Conservation (phyloP, 176 grass and related monocot species). For the Oryza meridionalis region DNA sequence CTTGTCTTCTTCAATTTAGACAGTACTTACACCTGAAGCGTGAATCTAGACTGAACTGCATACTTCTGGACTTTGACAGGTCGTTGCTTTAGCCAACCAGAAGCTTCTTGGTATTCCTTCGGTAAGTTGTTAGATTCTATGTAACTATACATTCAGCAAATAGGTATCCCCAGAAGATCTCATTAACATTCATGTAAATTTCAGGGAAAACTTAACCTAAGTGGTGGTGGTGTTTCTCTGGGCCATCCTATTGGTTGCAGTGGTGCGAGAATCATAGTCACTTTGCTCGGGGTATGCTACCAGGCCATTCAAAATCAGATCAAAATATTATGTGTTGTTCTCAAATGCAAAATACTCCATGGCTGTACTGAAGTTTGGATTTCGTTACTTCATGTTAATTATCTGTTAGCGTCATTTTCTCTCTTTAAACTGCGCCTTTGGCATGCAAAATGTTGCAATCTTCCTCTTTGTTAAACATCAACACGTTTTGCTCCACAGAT, state of each 20-base stretch:
- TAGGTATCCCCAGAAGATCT: not conserved
- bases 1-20: slow-evolving; percentile 28
- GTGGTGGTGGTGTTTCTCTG: slow-evolving; percentile 92
- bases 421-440: not conserved
- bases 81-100: slow-evolving; percentile 89
- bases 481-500: slow-evolving; percentile 45
- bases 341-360: too few relatives aligned
- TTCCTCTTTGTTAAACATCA: slow-evolving; percentile 15
- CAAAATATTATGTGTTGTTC: too few relatives aligned
- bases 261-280: slow-evolving; percentile 87
- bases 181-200: slow-evolving; percentile 24
- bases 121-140: slow-evolving; percentile 46
- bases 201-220: slow-evolving; percentile 83
- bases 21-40: not conserved
- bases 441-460: not conserved
- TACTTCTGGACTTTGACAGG: slow-evolving; percentile 52
- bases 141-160: not conserved
- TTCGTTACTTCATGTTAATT: too few relatives aligned
- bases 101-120: slow-evolving; percentile 89
- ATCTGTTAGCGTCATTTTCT: not conserved
- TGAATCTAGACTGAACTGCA: slow-evolving; percentile 28
- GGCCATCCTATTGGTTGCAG: slow-evolving; percentile 95
- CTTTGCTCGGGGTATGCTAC: slow-evolving; percentile 86
- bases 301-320: not conserved
- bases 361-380: too few relatives aligned